Evolutionary conservation across 805 yeast genomes (phyloP), one percentile per base, ranked within the genome.

Genomic region (Teunomyces gatunensis): DNA sequence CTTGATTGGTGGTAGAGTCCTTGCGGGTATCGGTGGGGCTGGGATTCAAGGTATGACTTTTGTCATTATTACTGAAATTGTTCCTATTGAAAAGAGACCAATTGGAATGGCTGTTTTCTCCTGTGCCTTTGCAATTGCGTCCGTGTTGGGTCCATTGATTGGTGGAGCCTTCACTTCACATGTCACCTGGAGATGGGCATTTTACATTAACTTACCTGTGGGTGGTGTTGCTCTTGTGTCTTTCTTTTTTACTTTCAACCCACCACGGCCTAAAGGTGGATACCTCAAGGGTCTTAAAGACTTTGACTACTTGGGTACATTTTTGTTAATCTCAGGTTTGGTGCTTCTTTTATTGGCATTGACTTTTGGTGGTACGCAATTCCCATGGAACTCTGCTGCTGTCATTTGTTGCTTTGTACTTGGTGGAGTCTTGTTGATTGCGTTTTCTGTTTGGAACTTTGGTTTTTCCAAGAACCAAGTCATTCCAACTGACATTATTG

Each of bases 1-100:
- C 13, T 57, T 71, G 15, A 71, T 71, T 48, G 75, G 76, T 3
- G 75, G 75, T 6, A 55, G 74, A 54, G 73, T 64, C 2, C 50
- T 68, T 33, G 71, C 65, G 1, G 73, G 73, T 39, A 51, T 68
- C 25, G 74, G 74, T 10, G 73, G 64, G 9, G 69, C 69, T 21
- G 70, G 73, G 15, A 60, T 68, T 28, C 69, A 63, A 48, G 47
- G 61, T 1, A 46, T 66, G 47, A 53, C 55, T 0, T 64, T 61
- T 44, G 60, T 68, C 39, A 58, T 69, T 33, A 52, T 65, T 25
- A 50, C 66, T 18, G 74, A 69, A 48, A 54, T 66, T 10, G 58
- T 67, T 6, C 63, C 65, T 1, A 66, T 69, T 25, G 53, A 64
- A 44, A 61, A 36, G 44, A 41, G 64, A 44, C 63, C 63, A 13